These are phyloP conservation scores for Piloderma croceum DNA, from an alignment of 768 basidiomycete species.

Conservation along the genomic window DNA sequence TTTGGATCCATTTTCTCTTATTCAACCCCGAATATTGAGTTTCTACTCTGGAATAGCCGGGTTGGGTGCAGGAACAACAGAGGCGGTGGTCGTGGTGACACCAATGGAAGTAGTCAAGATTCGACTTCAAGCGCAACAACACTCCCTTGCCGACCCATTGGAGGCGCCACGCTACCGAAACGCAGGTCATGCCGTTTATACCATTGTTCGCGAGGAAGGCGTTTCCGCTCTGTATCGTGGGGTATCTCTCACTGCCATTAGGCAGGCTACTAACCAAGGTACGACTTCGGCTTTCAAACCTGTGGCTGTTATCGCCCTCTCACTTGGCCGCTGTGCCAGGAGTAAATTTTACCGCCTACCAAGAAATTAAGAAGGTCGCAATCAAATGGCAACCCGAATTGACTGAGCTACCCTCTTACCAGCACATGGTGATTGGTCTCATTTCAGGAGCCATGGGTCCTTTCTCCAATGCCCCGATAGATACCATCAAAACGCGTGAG, in stretches of 20 bases:
- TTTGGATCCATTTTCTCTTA: conserved; percentile 2
- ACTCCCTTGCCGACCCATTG: conserved; percentile 92
- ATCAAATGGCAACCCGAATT: conserved; percentile 74
- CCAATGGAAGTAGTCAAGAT: conserved; percentile 99
- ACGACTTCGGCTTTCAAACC: conserved; percentile 8
- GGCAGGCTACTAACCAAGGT: conserved; percentile 99
- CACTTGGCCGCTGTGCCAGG: conserved; percentile 35
- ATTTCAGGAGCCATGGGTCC: conserved; percentile 98
- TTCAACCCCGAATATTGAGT: not conserved
- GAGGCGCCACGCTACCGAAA: conserved; percentile 93
- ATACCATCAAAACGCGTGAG: conserved; percentile 92
- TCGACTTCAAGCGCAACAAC: conserved; percentile 93
- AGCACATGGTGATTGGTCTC: conserved; percentile 92
- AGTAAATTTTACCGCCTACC: conserved; percentile 97
- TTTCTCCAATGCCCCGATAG: conserved; percentile 94
- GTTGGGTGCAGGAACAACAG: conserved; percentile 90
- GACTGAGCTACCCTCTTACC: conserved; percentile 82
- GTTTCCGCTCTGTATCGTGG: conserved; percentile 82
- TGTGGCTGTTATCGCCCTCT: not conserved
- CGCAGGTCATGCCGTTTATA: conserved; percentile 94
- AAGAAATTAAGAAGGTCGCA: conserved; percentile 87
- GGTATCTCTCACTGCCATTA: conserved; percentile 84
- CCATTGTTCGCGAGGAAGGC: conserved; percentile 92
- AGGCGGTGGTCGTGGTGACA: conserved; percentile 90
- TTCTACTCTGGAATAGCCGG: conserved; percentile 56